A percentile compares a stretch with the other conserved stretches of the same genome.
Conservation (phyloP, 75 land plant genomes). For the Pinus taeda region DNA sequence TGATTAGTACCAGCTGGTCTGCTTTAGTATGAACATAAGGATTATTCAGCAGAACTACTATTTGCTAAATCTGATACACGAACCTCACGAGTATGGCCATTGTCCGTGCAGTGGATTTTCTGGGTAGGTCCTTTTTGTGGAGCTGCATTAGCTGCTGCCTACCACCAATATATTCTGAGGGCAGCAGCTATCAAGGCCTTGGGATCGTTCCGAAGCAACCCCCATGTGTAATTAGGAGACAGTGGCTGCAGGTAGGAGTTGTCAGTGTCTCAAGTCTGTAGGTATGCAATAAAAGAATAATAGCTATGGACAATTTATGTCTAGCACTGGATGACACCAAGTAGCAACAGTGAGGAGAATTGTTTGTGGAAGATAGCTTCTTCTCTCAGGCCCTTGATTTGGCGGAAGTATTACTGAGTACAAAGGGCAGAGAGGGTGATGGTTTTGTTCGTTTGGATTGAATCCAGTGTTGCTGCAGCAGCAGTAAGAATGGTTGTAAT, state of each 20-base stretch:
- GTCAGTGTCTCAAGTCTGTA: not conserved
- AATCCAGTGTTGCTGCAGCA: too few species aligned
- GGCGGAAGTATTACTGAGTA: too few species aligned
- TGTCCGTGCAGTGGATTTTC: constrained; percentile 47
- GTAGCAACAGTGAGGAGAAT: not conserved
- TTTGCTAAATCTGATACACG: not conserved
- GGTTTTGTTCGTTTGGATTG: too few species aligned
- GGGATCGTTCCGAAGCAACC: constrained; percentile 55
- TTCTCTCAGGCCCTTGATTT: too few species aligned
- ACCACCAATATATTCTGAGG: constrained; percentile 47
- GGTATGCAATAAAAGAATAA: not conserved
- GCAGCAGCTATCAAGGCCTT: constrained; percentile 43
- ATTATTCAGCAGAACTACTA: too few species aligned
- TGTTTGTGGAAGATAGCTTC: too few species aligned
- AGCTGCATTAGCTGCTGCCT: constrained; percentile 44
- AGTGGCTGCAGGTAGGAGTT: not conserved
- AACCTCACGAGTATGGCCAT: not conserved
- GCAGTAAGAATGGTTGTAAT: too few species aligned
- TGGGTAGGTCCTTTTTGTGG: constrained; percentile 58
- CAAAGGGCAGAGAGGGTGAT: too few species aligned
- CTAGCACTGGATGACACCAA: not conserved
- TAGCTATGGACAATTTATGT: not conserved
- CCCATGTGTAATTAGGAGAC: not conserved
- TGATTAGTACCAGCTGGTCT: too few species aligned
- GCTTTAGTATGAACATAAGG: too few species aligned